Evolutionary conservation across 768 basidiomycete genomes (phyloP), one percentile per base, ranked within the genome.

Genomic region (Phylloporus arenicola): DNA sequence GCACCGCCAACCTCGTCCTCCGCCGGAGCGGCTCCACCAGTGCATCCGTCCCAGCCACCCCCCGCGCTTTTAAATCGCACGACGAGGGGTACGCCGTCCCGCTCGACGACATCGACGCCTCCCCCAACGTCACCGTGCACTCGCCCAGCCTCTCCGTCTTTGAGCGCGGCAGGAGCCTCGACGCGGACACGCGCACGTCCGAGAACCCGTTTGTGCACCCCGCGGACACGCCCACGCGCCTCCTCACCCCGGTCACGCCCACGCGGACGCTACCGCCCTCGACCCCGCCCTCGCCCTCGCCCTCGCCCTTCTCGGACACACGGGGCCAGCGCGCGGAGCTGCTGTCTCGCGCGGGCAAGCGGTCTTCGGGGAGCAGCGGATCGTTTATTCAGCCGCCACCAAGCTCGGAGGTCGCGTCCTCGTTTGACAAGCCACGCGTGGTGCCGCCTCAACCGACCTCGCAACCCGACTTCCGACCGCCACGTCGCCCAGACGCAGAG

Each of bases 371-470:
- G 42, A 27, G 24, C 19, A 33, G 31, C 17, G 56, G 64, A 2
- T 56, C 59, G 4, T 30, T 59, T 35, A 61, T 59, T 27, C 76
- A 42, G 14, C 16, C 75, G 1, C 75, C 78, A 1, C 82, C 81
- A 0, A 75, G 71, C 51, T 82, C 83, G 0, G 68, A 87, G n/a
- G 78, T 88, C 2, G 83, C 86, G 6, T 72, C 69, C 22, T 61
- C 35, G 0, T 47, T 68, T 11, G 71, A 69, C 19, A 70, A 72
- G 4, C 75, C 74, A 13, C 68, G 57, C 14, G 56, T 58, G 45
- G 63, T 43, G 10, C 65, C 72, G 3, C 71, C 70, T 17, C 70
- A 68, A 45, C 67, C 72, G 0, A 68, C 67, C n/a, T 65, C 72
- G 2, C 52, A 45, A 24, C 69, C 66, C 0, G 54, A 48, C 53